Conservation (phyloP, 2,329 filamentous ascomycete genomes). For the Leptographium galeiforme region DNA sequence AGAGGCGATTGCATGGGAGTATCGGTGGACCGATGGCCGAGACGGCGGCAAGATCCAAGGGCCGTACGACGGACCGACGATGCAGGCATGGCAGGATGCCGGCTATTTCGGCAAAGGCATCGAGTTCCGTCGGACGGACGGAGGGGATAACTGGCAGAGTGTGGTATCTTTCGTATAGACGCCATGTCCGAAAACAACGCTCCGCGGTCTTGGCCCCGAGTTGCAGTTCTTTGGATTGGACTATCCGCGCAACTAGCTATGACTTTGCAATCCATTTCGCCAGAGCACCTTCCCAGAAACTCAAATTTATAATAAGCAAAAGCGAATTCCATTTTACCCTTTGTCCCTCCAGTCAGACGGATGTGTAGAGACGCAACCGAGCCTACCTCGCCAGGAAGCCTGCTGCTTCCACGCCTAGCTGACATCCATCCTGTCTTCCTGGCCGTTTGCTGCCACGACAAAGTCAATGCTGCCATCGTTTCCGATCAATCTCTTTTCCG, state of each 20-base stretch:
- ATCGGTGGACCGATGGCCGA: constrained; percentile 77
- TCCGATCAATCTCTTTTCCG: constrained; percentile 85
- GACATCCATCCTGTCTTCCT: constrained; percentile 29
- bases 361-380: too few species aligned
- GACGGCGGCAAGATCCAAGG: constrained; percentile 71
- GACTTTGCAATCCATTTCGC: background rate
- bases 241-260: background rate
- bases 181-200: background rate
- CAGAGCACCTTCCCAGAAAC: background rate
- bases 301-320: background rate
- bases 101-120: constrained; percentile 90
- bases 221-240: too few species aligned
- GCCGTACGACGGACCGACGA: constrained; percentile 71
- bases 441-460: constrained; percentile 34
- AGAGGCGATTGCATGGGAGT: constrained; percentile 59
- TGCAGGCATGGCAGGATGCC: constrained; percentile 82
- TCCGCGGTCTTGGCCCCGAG: too few species aligned
- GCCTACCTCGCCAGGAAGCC: too few species aligned
- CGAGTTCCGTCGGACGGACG: constrained; percentile 53
- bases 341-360: too few species aligned
- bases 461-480: constrained; percentile 72
- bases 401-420: constrained; percentile 6
- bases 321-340: background rate
- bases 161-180: constrained; percentile 19
- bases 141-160: constrained; percentile 39